Evolutionary conservation across 208 protist genomes (phyloP).

Genomic region (Acanthamoeba lenticulata): DNA sequence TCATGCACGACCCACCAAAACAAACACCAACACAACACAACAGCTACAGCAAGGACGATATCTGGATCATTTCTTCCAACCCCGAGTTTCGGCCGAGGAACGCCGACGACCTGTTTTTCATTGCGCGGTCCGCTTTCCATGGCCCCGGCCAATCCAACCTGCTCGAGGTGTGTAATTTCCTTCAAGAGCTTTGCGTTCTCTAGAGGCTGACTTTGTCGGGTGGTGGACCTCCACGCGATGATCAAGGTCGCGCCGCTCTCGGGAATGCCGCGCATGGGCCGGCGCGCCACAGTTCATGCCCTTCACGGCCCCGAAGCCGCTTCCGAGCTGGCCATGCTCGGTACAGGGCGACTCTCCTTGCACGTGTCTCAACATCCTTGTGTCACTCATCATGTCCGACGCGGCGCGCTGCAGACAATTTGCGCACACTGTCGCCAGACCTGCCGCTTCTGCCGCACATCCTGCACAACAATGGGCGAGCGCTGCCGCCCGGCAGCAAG

Average conservation of each 20-base stretch:
- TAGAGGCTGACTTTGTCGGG: not conserved
- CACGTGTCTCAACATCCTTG: not conserved
- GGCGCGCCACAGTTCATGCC: conserved; percentile 28
- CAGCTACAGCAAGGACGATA: conserved; percentile 67
- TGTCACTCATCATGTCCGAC: not conserved
- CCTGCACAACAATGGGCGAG: conserved; percentile 32
- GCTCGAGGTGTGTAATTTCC: not conserved
- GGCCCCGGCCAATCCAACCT: conserved; percentile 36
- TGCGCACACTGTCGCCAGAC: not conserved
- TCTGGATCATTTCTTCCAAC: conserved; percentile 66
- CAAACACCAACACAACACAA: not conserved
- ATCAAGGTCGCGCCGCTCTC: conserved; percentile 56
- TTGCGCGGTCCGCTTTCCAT: conserved; percentile 62
- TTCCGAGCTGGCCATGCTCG: conserved; percentile 48
- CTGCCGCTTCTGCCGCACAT: conserved; percentile 8
- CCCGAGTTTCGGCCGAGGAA: conserved; percentile 53
- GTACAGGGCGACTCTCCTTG: not conserved
- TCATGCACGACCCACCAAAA: not conserved
- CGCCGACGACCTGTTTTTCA: conserved; percentile 65
- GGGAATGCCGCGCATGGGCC: conserved; percentile 16
- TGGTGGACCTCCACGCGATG: not conserved
- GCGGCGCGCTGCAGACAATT: conserved; percentile 24
- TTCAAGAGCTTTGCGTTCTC: not conserved
- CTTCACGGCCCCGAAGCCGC: conserved; percentile 45
- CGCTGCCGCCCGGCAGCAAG: not conserved